These are phyloP conservation scores for Suillus occidentalis DNA, from an alignment of 768 basidiomycete genomes.

Conservation along the genomic window DNA sequence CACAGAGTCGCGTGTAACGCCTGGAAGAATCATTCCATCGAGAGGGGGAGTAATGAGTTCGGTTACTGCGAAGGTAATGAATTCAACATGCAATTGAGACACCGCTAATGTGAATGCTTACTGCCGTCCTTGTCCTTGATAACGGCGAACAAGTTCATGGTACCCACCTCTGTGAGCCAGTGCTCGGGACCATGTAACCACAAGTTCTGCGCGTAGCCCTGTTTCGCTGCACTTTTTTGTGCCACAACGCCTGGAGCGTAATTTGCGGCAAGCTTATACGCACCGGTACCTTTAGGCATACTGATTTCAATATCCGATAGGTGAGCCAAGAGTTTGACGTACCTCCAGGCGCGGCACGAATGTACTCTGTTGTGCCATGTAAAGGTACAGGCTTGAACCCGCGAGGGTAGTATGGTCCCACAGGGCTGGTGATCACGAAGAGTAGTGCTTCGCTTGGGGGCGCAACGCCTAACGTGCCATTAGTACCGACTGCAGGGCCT, in stretches of 20 bases:
- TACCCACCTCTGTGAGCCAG: conserved; percentile 69
- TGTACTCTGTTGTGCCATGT: conserved; percentile 78
- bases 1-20: conserved; percentile 61
- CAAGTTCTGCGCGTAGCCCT: conserved; percentile 86
- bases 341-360: conserved; percentile 87
- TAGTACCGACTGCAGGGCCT: conserved; percentile 64
- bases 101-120: conserved; percentile 25
- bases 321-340: background rate
- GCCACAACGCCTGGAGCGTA: conserved; percentile 88
- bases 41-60: conserved; percentile 69
- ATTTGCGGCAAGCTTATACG: conserved; percentile 85
- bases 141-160: conserved; percentile 90
- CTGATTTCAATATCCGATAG: conserved; percentile 10
- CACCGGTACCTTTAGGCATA: conserved; percentile 64
- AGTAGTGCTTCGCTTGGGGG: conserved; percentile 68
- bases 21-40: conserved; percentile 67
- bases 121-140: conserved; percentile 71
- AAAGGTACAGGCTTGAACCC: conserved; percentile 93
- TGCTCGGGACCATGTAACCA: conserved; percentile 78
- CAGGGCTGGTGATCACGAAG: conserved; percentile 61
- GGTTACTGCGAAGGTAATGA: conserved; percentile 29
- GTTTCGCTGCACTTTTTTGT: conserved; percentile 70
- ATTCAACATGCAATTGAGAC: background rate
- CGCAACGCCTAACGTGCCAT: conserved; percentile 45
- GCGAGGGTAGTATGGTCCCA: conserved; percentile 79